Evolutionary conservation across 495 filamentous ascomycete genomes (phyloP).

Genomic region (Penicillium paradoxum): DNA sequence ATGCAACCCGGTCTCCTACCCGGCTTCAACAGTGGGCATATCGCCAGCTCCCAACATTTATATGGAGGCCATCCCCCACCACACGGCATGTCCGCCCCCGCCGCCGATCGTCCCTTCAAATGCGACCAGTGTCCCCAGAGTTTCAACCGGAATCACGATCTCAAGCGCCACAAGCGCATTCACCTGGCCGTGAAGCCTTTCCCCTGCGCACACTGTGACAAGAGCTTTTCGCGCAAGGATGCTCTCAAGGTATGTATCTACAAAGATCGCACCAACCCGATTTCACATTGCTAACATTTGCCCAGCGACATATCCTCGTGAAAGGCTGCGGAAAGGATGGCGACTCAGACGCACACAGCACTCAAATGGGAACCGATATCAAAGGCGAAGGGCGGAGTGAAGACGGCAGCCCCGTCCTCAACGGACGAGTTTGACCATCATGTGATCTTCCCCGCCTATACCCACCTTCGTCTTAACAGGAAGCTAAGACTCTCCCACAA

Average conservation of each 20-base stretch:
- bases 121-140: slow-evolving; percentile 88
- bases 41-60: slow-evolving; percentile 52
- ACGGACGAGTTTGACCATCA: slow-evolving; percentile 14
- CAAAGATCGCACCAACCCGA: slow-evolving; percentile 8
- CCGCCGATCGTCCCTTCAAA: slow-evolving; percentile 85
- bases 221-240: slow-evolving; percentile 96
- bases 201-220: slow-evolving; percentile 86
- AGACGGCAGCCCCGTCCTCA: slow-evolving; percentile 22
- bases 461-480: not conserved
- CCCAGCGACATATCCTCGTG: slow-evolving; percentile 89
- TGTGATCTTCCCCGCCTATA: slow-evolving; percentile 10
- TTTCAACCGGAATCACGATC: slow-evolving; percentile 95
- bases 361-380: slow-evolving; percentile 6
- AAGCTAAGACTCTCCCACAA: not conserved
- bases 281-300: slow-evolving; percentile 9
- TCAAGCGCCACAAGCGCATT: slow-evolving; percentile 93
- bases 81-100: slow-evolving; percentile 37
- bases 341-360: slow-evolving; percentile 21
- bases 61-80: slow-evolving; percentile 47
- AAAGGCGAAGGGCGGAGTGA: slow-evolving; percentile 24
- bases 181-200: slow-evolving; percentile 95
- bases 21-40: slow-evolving; percentile 54
- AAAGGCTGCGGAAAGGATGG: slow-evolving; percentile 75
- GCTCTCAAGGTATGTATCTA: slow-evolving; percentile 77
- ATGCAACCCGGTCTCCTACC: slow-evolving; percentile 48